Conservation (phyloP, 805 yeast genomes). For the Suhomyces vadensis region DNA sequence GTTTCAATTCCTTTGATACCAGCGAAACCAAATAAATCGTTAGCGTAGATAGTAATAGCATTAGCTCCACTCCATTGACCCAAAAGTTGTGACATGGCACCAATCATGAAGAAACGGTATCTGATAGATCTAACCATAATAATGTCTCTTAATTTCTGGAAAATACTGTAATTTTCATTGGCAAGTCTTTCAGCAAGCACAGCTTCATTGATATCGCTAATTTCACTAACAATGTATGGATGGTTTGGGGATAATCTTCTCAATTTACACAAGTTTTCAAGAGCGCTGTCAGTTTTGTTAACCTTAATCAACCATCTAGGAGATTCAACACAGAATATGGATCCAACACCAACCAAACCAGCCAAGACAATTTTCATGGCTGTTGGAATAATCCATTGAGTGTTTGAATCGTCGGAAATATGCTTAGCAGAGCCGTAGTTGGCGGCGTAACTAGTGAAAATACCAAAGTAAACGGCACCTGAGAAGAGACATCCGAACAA, state of each 20-base stretch:
- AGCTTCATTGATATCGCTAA: slow-evolving; percentile 52
- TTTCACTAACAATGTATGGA: slow-evolving; percentile 51
- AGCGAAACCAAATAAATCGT: slow-evolving; percentile 46
- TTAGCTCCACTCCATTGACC: slow-evolving; percentile 65
- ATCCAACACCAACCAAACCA: slow-evolving; percentile 43
- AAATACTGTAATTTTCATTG: slow-evolving; percentile 11
- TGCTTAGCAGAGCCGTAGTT: slow-evolving; percentile 55
- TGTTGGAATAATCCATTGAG: slow-evolving; percentile 57
- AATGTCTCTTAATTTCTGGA: slow-evolving; percentile 33
- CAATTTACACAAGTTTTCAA: slow-evolving; percentile 39
- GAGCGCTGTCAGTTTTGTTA: slow-evolving; percentile 42
- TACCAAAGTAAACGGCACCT: slow-evolving; percentile 59
- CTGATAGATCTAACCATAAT: slow-evolving; percentile 40
- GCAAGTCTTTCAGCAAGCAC: slow-evolving; percentile 37
- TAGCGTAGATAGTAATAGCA: slow-evolving; percentile 57
- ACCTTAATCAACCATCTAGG: slow-evolving; percentile 54
- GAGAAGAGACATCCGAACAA: slow-evolving; percentile 53
- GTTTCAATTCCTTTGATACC: slow-evolving; percentile 46
- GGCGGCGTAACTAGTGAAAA: slow-evolving; percentile 49
- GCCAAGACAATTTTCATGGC: slow-evolving; percentile 49
- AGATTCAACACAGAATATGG: slow-evolving; percentile 48
- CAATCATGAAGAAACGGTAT: slow-evolving; percentile 46
- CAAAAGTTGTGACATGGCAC: slow-evolving; percentile 45
- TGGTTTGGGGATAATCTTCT: slow-evolving; percentile 49
- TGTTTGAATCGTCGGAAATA: slow-evolving; percentile 31